These are phyloP conservation scores for Beauveria sp. DNA, from an alignment of 2,329 filamentous ascomycete genomes.

Conservation along the genomic window DNA sequence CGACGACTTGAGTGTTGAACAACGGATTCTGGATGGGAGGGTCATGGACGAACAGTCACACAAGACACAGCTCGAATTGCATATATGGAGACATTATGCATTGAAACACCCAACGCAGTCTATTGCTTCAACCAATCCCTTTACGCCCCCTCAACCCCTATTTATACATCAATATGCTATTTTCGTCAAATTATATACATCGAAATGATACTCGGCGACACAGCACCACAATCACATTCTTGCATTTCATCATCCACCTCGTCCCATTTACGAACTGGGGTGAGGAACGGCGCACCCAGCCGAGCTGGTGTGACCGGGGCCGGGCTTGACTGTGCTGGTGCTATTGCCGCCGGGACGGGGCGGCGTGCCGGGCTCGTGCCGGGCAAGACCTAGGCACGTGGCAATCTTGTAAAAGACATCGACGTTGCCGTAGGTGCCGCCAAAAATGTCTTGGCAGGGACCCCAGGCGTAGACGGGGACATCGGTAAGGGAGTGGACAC, in stretches of 20 bases:
- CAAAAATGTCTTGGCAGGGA: constrained; percentile 70
- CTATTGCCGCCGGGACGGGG: neutral
- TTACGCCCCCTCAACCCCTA: neutral
- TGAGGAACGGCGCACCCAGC: neutral
- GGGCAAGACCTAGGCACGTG: constrained; percentile 52
- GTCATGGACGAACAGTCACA: neutral
- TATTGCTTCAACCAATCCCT: neutral
- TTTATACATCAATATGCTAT: neutral
- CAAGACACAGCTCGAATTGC: neutral
- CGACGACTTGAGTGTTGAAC: no score
- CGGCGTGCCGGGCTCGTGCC: constrained; percentile 16
- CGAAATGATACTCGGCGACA: neutral
- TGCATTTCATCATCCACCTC: neutral
- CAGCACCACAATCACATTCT: neutral
- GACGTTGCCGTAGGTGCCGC: constrained; percentile 62
- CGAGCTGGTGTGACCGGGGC: neutral
- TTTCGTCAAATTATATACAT: neutral
- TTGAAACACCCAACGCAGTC: neutral
- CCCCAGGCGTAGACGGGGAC: constrained; percentile 73
- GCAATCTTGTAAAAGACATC: constrained; percentile 72
- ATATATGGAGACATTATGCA: neutral
- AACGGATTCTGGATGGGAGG: no score
- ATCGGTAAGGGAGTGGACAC: constrained; percentile 71
- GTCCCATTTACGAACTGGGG: neutral
- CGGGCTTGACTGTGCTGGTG: neutral